Base-by-base conservation (phyloP, 805 yeast genomes). In the Blastobotrys robertii region DNA sequence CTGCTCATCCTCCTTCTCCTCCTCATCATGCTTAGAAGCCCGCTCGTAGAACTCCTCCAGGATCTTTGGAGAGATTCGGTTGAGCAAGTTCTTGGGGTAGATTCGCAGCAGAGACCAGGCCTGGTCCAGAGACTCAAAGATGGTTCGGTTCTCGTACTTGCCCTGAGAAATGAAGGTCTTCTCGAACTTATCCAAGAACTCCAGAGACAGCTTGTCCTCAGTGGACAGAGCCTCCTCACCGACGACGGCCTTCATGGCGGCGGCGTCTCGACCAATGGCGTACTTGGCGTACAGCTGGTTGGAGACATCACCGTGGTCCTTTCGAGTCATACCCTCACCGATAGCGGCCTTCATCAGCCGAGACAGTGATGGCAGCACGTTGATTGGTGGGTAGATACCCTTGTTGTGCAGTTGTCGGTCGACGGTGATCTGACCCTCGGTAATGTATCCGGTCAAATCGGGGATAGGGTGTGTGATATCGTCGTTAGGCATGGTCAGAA, bases 381-480 rank as follows among this genome's bases (percentile, higher is more conserved):
- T 92, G 67, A 92, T 92, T 57, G 99, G 99, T 54, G 99, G 99
- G 66, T 92, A 94, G 58, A 92, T 74, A 78, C 97, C 98, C 68
- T 92, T 86, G 70, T 94, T 88, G 64, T 83, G 73, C 64, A 92
- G 76, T 69, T 87, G 96, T 72, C 99, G 85, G 69, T 92, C 99
- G 56, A 92, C 81, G 50, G 83, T 90, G 61, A 92, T 92, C 75
- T 92, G 99, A 47, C 99, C 99, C 70, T 92, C 99, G 38, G 99
- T 92, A 65, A 92, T 92, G 68, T 94, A 92, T 56, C 99, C 99
- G 36, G 99, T 92, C 73, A 92, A 82, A 81, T 92, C 99, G 43
- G 99, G 99, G 73, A 92, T 92, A 59, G 99, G 99, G 71, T 92
- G 99, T 53, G 97, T 92, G 64, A 92, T 92, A 74, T 92, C 99